Percentiles rank a stretch among this genome's conserved stretches.
Evolutionary conservation across 208 protist species (phyloP).

Genomic region (Crithidia fasciculata): DNA sequence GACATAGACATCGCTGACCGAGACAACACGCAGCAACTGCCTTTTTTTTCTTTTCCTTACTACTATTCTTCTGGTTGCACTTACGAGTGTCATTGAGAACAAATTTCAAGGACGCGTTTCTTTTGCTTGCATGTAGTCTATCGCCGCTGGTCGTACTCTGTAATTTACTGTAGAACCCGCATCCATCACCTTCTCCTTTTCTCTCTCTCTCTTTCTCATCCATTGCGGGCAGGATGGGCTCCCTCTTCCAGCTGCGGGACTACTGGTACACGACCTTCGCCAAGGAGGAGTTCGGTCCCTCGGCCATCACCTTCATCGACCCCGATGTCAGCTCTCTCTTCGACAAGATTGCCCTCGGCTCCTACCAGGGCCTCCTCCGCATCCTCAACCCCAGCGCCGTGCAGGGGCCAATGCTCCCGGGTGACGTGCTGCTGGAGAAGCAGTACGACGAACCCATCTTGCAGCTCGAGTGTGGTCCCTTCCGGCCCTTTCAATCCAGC

Average conservation of each 20-base stretch:
- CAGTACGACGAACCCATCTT: conserved; percentile 89
- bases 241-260: conserved; percentile 91
- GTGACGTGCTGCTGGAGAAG: conserved; percentile 85
- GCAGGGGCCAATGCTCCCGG: conserved; percentile 56
- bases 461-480: conserved; percentile 79
- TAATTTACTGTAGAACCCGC: too few relatives aligned
- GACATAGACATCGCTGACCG: too few relatives aligned
- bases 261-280: conserved; percentile 86
- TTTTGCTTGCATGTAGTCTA: too few relatives aligned
- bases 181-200: not conserved
- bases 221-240: conserved; percentile 68
- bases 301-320: conserved; percentile 71
- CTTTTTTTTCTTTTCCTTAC: too few relatives aligned
- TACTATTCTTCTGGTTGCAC: too few relatives aligned
- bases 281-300: conserved; percentile 80
- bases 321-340: conserved; percentile 63
- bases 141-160: too few relatives aligned
- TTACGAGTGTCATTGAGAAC: too few relatives aligned
- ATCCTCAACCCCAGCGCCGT: conserved; percentile 68
- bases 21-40: too few relatives aligned
- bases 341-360: conserved; percentile 82
- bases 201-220: conserved; percentile 12
- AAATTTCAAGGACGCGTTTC: too few relatives aligned
- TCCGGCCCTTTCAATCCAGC: conserved; percentile 48
- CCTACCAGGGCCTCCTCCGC: conserved; percentile 86